A percentile compares a stretch with the other conserved stretches of the same genome.
Conservation (phyloP, 2,329 filamentous ascomycete species). For the Niveomyces coronatus region DNA sequence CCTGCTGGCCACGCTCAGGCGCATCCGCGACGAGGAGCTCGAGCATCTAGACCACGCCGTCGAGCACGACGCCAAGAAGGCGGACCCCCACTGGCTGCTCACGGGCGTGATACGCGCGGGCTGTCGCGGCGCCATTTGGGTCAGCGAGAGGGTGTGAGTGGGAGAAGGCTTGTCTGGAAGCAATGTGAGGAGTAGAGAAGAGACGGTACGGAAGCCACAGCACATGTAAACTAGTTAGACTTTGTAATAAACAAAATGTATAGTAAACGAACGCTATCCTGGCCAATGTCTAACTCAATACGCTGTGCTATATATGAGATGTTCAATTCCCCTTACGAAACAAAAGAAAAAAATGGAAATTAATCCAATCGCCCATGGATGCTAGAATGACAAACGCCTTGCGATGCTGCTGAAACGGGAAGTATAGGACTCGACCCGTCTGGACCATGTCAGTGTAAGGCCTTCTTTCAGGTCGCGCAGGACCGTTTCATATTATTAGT, state of each 20-base stretch:
- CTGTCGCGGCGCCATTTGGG: constrained; percentile 86
- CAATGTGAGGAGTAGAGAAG: not conserved
- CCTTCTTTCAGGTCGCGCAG: not conserved
- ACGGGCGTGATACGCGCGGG: constrained; percentile 83
- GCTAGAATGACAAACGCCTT: constrained; percentile 4
- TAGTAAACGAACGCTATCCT: no score
- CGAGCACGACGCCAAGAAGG: constrained; percentile 83
- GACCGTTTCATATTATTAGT: not conserved
- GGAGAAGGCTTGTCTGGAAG: not conserved
- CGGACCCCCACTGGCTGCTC: constrained; percentile 78
- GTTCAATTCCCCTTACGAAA: constrained; percentile 1
- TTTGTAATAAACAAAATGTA: no score
- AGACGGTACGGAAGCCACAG: not conserved
- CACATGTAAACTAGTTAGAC: no score
- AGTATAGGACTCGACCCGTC: constrained; percentile 1
- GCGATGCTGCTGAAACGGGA: constrained; percentile 4
- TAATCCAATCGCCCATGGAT: not conserved
- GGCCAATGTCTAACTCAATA: no score
- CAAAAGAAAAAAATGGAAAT: constrained; percentile 8
- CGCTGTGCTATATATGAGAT: constrained; percentile 3
- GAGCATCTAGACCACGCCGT: constrained; percentile 96
- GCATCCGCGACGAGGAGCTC: constrained; percentile 89
- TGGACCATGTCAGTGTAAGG: not conserved
- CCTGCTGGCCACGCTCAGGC: constrained; percentile 62
- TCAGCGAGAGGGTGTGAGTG: constrained; percentile 62